Conservation (phyloP, 1,284 basidiomycete species). For the Inonotus hispidus region DNA sequence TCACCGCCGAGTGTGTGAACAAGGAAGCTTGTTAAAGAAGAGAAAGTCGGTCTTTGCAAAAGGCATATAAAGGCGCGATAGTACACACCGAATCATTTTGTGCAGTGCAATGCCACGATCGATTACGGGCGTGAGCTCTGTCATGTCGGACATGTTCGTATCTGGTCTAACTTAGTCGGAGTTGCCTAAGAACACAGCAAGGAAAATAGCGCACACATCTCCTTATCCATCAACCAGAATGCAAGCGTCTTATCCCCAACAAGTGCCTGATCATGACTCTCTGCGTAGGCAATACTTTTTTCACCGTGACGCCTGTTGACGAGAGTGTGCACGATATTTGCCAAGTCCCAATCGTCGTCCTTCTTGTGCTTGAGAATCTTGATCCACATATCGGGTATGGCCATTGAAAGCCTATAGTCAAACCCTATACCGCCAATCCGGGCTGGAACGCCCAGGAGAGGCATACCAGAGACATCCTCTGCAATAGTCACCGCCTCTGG, state of each 20-base stretch:
- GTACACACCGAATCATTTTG: conserved; percentile 89
- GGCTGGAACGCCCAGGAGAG: conserved; percentile 81
- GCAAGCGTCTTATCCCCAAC: conserved; percentile 98
- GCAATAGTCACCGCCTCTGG: conserved; percentile 87
- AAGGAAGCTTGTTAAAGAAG: conserved; percentile 59
- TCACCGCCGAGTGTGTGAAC: conserved; percentile 93
- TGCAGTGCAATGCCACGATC: conserved; percentile 89
- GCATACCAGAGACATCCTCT: conserved; percentile 98
- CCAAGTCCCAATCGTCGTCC: conserved; percentile 89
- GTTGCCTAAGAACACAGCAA: not conserved
- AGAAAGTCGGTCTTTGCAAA: not conserved
- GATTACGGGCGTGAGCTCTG: conserved; percentile 82
- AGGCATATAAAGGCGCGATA: not conserved
- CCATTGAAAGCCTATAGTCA: conserved; percentile 97
- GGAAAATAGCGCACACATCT: conserved; percentile 74
- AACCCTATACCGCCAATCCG: conserved; percentile 89
- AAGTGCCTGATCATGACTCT: conserved; percentile 96
- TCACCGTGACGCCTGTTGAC: conserved; percentile 88
- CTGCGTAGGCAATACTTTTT: conserved; percentile 91
- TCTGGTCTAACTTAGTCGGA: conserved; percentile 42
- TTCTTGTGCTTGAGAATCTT: conserved; percentile 91
- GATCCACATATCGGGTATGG: conserved; percentile 99
- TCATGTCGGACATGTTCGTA: conserved; percentile 92
- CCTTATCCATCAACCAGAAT: conserved; percentile 99
- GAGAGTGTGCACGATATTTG: conserved; percentile 83